A percentile compares a stretch with the other conserved stretches of the same genome.
These are phyloP conservation scores for Basipetospora sp. DNA, from an alignment of 2,329 filamentous ascomycete species.

Conservation along the genomic window DNA sequence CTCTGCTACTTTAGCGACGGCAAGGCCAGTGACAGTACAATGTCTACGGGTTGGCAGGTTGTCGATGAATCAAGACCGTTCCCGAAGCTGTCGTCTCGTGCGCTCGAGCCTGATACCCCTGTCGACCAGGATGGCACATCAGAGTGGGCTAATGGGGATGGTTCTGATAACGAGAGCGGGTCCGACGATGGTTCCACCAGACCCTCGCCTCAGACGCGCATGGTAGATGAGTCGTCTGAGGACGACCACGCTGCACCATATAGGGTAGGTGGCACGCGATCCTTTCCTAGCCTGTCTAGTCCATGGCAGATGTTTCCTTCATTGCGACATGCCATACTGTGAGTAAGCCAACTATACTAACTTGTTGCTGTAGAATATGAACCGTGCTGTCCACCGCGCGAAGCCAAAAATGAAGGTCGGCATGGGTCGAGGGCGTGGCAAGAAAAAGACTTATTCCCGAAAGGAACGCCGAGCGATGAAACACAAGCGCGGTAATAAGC, in stretches of 20 bases:
- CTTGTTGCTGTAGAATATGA: constrained; percentile 8
- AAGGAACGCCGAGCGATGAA: constrained; percentile 18
- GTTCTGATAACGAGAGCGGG: constrained; percentile 38
- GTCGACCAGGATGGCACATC: constrained; percentile 28
- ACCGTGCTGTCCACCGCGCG: constrained; percentile 20
- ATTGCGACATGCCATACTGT: too few species aligned
- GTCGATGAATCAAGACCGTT: constrained; percentile 47
- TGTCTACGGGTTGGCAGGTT: constrained; percentile 57
- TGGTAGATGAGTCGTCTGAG: constrained; percentile 44
- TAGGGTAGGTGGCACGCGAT: constrained; percentile 26
- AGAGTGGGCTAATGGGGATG: constrained; percentile 32
- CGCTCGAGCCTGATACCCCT: constrained; percentile 25
- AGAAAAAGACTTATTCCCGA: constrained; percentile 30
- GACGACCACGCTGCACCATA: constrained; percentile 28
- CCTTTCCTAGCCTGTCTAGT: too few species aligned
- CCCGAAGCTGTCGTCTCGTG: constrained; percentile 34
- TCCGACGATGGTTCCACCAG: constrained; percentile 31
- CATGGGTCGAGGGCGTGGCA: not conserved
- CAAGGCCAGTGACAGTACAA: constrained; percentile 30
- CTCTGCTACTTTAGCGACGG: constrained; percentile 49
- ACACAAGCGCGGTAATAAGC: constrained; percentile 30
- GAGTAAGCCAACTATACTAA: too few species aligned
- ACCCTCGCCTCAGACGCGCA: constrained; percentile 30
- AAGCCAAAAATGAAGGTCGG: constrained; percentile 30
- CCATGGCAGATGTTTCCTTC: too few species aligned